Base-by-base conservation (phyloP, 441 rosid species). In the Croton laevigatus region DNA sequence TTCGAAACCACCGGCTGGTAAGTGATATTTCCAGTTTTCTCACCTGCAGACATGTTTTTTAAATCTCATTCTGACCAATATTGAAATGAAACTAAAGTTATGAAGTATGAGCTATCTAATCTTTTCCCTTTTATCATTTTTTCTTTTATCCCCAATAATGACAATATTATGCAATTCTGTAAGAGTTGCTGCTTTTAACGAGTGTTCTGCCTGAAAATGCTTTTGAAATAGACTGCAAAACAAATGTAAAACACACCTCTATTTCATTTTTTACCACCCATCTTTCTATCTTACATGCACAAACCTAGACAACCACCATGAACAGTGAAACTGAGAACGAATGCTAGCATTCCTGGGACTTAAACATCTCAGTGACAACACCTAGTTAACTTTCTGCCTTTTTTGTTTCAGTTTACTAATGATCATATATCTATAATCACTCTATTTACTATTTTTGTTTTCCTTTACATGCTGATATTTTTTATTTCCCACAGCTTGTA, bases 11-110 rank as follows among this genome's bases (percentile, higher is more conserved):
- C 74, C 69, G 65, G 57, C 81, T 84, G 70, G 89, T 69, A 63
- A 93, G 81, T 40, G 71, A 68, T 65, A 80, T 55, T 83, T 95
- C 99, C 65, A 95, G 81, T 78, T 87, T 92, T 79, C 99, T 88
- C 59, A 91, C 99, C 99, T 89, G 99, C 66, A 63, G 76, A 73
- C 19, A 44, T 27, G 32, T 6, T 53, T 23, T 59, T 37, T 65
- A 45, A 12, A 57, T 40, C 16, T 53, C 20, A 46, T 74, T 64
- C 57, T 75, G 62, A 45, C 32, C 38, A 44, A 53, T 32, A 20
- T 19, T 60, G 9, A 32, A 36, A 10, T 14, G 55, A 62, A 16
- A 22, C 42, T 65, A 61, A 27, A 27, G 32, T 27, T 27, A 27
- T 27, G 32, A 27, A 1, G 32, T 27, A 27, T 27, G 16, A 66